phyloP scores from a whole-genome alignment of 2,329 filamentous ascomycete genomes.

The Aureobasidium sp. region DNA sequence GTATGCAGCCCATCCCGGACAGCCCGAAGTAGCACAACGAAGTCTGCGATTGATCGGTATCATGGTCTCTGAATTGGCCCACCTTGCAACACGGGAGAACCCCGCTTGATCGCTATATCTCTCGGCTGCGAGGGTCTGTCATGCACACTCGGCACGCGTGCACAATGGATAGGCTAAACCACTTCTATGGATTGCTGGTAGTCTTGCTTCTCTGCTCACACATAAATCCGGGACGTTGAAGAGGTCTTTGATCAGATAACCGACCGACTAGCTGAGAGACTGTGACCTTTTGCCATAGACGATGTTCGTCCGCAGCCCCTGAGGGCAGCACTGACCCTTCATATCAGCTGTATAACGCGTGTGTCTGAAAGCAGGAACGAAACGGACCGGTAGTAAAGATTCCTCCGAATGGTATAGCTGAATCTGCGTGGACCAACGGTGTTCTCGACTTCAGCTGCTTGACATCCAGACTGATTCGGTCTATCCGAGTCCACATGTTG shows the following conservation, averaged over 20 bases:
- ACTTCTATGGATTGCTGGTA: no score
- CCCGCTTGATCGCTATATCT: no score
- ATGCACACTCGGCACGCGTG: no score
- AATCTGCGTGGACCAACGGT: background rate
- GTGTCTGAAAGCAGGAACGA: no score
- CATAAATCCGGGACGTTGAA: no score
- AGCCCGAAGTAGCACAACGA: background rate
- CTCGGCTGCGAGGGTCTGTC: no score
- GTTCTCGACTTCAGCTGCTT: background rate
- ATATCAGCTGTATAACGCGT: background rate
- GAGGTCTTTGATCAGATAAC: background rate
- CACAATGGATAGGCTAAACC: no score
- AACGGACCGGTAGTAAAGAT: no score
- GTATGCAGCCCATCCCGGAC: no score
- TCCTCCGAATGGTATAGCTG: background rate
- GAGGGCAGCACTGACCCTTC: background rate
- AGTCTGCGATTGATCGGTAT: background rate
- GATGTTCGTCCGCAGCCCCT: background rate
- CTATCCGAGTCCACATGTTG: background rate
- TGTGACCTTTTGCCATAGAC: background rate
- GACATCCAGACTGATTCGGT: background rate
- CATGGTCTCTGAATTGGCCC: no score
- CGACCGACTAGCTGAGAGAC: background rate
- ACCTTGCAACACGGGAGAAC: no score
- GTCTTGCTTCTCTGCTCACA: no score